A percentile compares a stretch with the other conserved stretches of the same genome.
Evolutionary conservation across 192 early-diverging fungal genomes (phyloP).

Genomic region (Backusella macrospora): DNA sequence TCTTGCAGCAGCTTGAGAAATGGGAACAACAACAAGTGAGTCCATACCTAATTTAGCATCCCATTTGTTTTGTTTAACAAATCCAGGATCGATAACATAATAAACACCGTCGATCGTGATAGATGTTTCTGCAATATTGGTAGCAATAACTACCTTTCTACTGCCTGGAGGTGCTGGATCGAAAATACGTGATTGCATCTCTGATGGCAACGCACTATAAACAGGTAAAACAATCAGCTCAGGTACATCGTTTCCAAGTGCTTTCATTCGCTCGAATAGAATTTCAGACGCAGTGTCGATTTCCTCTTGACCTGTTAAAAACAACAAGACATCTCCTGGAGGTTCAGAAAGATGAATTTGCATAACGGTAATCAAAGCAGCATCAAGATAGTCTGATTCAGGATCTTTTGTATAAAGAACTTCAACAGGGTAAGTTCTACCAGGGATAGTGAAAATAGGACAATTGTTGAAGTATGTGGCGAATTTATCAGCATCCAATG

Average conservation of each 20-base stretch:
- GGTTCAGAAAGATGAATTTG: constrained; percentile 95
- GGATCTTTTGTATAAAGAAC: constrained; percentile 94
- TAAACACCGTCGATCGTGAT: constrained; percentile 97
- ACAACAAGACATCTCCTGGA: constrained; percentile 91
- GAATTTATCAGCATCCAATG: constrained; percentile 94
- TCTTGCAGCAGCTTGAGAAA: constrained; percentile 92
- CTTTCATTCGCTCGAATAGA: constrained; percentile 71
- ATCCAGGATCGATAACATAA: constrained; percentile 96
- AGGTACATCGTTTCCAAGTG: constrained; percentile 66
- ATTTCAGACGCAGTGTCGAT: constrained; percentile 85
- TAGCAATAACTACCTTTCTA: constrained; percentile 93
- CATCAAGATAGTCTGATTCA: constrained; percentile 91
- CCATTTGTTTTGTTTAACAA: constrained; percentile 95
- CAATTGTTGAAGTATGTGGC: constrained; percentile 87
- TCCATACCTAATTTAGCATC: constrained; percentile 98
- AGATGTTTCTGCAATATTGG: constrained; percentile 98
- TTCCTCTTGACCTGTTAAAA: constrained; percentile 98
- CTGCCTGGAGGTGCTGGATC: constrained; percentile 81
- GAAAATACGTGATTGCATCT: constrained; percentile 96
- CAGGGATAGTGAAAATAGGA: constrained; percentile 96
- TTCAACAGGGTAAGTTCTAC: constrained; percentile 93
- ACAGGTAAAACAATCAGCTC: constrained; percentile 89
- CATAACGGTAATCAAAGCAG: constrained; percentile 93
- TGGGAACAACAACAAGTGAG: constrained; percentile 89
- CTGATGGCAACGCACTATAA: constrained; percentile 91